Evolutionary conservation across 352 stramenopile species (phyloP).

Genomic region (Phytophthora tubulina): DNA sequence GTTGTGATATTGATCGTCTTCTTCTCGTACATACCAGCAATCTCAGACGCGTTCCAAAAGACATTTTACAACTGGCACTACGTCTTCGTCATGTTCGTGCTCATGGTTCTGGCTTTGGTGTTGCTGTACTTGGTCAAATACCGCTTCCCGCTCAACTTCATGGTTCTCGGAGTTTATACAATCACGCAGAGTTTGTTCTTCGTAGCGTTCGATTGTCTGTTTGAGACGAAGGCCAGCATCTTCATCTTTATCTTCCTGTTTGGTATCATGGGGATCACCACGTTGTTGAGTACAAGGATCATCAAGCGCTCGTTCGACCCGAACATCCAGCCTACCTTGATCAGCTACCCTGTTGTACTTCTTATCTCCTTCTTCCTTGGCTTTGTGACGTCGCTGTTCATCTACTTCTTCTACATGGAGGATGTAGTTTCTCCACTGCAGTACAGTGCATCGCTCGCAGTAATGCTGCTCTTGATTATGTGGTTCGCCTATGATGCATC

Average conservation of each 20-base stretch:
- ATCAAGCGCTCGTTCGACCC: slow-evolving; percentile 51
- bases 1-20: slow-evolving; percentile 59
- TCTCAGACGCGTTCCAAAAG: slow-evolving; percentile 38
- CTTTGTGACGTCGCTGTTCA: slow-evolving; percentile 63
- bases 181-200: slow-evolving; percentile 74
- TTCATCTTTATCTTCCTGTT: slow-evolving; percentile 77
- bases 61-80: slow-evolving; percentile 63
- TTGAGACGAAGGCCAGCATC: slow-evolving; percentile 67
- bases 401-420: slow-evolving; percentile 72
- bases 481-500: slow-evolving; percentile 85
- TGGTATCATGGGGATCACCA: slow-evolving; percentile 70
- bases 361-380: slow-evolving; percentile 63
- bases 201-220: slow-evolving; percentile 59
- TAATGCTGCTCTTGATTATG: slow-evolving; percentile 77
- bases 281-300: slow-evolving; percentile 59
- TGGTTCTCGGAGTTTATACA: slow-evolving; percentile 67
- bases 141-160: slow-evolving; percentile 75
- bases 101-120: slow-evolving; percentile 65
- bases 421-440: slow-evolving; percentile 60
- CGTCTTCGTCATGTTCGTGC: slow-evolving; percentile 61
- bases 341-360: slow-evolving; percentile 68
- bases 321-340: slow-evolving; percentile 46
- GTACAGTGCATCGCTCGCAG: slow-evolving; percentile 62
- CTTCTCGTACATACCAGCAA: slow-evolving; percentile 54
- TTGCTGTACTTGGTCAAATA: slow-evolving; percentile 85